A percentile compares a stretch with the other conserved stretches of the same genome.
Conservation (phyloP, 2,329 filamentous ascomycete species). For the Sarocladiaceae sp. region DNA sequence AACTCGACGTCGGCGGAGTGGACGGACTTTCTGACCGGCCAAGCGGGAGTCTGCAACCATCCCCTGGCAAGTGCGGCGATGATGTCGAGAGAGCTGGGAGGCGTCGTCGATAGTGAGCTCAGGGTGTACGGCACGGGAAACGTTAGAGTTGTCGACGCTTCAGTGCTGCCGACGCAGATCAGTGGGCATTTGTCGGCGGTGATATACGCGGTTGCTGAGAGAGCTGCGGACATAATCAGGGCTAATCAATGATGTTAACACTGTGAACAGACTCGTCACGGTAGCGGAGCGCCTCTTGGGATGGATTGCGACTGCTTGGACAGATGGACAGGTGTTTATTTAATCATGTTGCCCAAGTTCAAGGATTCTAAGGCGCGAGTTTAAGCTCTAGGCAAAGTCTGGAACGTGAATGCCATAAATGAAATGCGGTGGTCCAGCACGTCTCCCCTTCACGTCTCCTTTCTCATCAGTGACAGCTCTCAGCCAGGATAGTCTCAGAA, state of each 20-base stretch:
- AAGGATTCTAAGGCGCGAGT: too few species aligned
- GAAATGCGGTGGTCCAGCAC: too few species aligned
- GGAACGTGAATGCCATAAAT: too few species aligned
- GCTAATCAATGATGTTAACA: neutral
- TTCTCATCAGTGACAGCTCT: too few species aligned
- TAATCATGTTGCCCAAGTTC: too few species aligned
- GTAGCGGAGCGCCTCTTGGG: too few species aligned
- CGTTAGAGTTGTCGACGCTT: constrained; percentile 43
- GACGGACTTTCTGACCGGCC: constrained; percentile 13
- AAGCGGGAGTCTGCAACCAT: constrained; percentile 28
- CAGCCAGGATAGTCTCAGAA: too few species aligned
- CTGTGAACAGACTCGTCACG: too few species aligned
- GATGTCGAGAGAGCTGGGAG: constrained; percentile 40
- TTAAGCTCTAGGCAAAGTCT: too few species aligned
- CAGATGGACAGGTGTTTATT: too few species aligned
- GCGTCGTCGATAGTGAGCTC: constrained; percentile 38
- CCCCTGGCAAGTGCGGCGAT: constrained; percentile 42
- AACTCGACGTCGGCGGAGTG: constrained; percentile 13
- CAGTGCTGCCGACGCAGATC: constrained; percentile 40
- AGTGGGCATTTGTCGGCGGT: constrained; percentile 44
- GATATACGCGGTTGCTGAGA: constrained; percentile 48
- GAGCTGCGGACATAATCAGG: constrained; percentile 25
- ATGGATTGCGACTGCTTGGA: too few species aligned
- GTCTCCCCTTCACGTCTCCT: too few species aligned
- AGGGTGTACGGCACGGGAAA: constrained; percentile 44